Conservation (phyloP, 1,284 basidiomycete species). For the Ustilago loliicola region DNA sequence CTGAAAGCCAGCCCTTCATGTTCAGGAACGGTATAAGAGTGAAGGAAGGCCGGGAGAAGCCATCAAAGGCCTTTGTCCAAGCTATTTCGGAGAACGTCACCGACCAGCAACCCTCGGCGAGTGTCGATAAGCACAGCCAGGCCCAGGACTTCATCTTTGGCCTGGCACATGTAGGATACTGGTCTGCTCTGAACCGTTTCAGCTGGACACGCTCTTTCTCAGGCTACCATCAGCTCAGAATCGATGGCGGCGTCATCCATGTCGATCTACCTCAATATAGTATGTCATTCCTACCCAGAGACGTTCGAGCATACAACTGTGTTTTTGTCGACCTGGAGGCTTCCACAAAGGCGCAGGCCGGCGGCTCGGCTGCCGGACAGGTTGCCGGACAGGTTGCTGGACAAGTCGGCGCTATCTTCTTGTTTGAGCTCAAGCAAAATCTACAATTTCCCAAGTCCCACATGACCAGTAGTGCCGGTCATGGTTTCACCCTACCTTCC, state of each 20-base stretch:
- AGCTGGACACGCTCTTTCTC: background rate
- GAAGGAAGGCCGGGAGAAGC: background rate
- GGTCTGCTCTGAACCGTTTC: constrained; percentile 14
- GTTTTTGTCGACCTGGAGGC: background rate
- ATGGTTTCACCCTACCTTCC: constrained; percentile 12
- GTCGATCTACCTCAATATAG: background rate
- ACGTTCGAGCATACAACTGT: constrained; percentile 10
- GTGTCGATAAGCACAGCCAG: constrained; percentile 2
- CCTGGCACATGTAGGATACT: constrained; percentile 16
- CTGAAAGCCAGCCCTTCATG: constrained; percentile 16
- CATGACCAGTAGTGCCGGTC: background rate
- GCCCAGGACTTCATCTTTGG: constrained; percentile 3
- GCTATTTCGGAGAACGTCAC: constrained; percentile 35
- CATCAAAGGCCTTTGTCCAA: constrained; percentile 14
- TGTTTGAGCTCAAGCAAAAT: constrained; percentile 34
- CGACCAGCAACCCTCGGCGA: constrained; percentile 19
- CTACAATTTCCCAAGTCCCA: background rate
- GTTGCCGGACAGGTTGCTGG: background rate
- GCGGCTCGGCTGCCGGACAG: background rate
- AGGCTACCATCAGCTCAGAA: constrained; percentile 7
- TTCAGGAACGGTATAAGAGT: constrained; percentile 3
- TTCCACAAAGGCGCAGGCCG: background rate
- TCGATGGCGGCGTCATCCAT: constrained; percentile 8
- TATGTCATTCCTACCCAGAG: constrained; percentile 31
- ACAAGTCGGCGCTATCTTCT: background rate